Percentiles rank a stretch among this genome's conserved stretches.
Conservation (phyloP, 768 basidiomycete genomes). For the Termitomyces heimii region DNA sequence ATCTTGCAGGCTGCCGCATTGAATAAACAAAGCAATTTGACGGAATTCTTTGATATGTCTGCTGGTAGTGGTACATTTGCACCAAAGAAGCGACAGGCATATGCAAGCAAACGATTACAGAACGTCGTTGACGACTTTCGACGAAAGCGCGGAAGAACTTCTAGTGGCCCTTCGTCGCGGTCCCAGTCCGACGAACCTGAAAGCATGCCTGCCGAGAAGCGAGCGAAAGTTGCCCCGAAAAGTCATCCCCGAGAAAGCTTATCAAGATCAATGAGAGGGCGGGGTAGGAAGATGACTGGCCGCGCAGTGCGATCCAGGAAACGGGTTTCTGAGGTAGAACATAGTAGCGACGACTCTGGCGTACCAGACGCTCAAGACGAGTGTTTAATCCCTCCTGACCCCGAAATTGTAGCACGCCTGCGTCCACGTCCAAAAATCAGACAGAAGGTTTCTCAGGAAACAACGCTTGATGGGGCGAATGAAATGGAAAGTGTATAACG, state of each 20-base stretch:
- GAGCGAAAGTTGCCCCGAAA: conserved; percentile 15
- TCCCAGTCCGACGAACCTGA: conserved; percentile 13
- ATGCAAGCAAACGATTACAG: conserved; percentile 76
- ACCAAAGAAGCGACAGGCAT: conserved; percentile 76
- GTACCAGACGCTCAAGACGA: not conserved
- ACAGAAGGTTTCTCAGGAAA: not conserved
- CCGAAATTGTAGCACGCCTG: conserved; percentile 18
- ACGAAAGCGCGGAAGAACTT: conserved; percentile 40
- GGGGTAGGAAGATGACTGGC: conserved; percentile 3
- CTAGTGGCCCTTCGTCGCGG: conserved; percentile 14
- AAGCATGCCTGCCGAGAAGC: conserved; percentile 20
- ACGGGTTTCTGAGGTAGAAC: not conserved
- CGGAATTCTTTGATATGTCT: conserved; percentile 67
- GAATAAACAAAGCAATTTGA: conserved; percentile 76
- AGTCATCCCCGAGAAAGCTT: conserved; percentile 7
- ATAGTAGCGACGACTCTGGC: conserved; percentile 2
- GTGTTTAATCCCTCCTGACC: conserved; percentile 14
- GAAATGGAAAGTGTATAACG: not conserved
- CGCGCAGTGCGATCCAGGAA: conserved; percentile 10
- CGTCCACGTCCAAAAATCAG: conserved; percentile 29
- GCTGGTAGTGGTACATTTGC: conserved; percentile 64
- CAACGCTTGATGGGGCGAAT: not conserved
- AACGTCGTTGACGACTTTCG: conserved; percentile 81
- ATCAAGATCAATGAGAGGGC: conserved; percentile 6
- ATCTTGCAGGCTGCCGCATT: conserved; percentile 44